These are phyloP conservation scores for Populus davidiana DNA, from an alignment of 345 rosid genomes.

Conservation along the genomic window DNA sequence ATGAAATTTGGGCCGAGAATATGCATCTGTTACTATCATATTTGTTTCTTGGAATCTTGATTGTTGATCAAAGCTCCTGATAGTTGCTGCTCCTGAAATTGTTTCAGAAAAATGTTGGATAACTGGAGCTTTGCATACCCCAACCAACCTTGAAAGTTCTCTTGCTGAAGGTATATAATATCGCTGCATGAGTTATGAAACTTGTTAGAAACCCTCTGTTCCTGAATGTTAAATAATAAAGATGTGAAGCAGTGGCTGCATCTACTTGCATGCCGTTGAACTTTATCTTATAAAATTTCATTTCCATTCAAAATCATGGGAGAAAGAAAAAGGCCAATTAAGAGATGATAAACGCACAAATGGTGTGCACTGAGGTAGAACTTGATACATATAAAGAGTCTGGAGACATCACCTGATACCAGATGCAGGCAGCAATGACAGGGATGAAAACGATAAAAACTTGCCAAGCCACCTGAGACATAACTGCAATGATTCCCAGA, in stretches of 20 bases:
- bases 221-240: background rate
- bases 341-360: too few species aligned
- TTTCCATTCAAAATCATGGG: too few species aligned
- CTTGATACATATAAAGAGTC: too few species aligned
- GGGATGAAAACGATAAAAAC: conserved; percentile 75
- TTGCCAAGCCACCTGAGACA: conserved; percentile 86
- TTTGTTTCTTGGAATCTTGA: conserved; percentile 51
- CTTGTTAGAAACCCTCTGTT: background rate
- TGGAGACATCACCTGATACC: conserved; percentile 64
- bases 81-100: conserved; percentile 60
- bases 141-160: conserved; percentile 64
- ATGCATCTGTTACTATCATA: conserved; percentile 51
- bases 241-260: too few species aligned
- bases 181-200: conserved; percentile 43
- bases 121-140: conserved; percentile 68
- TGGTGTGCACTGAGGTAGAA: too few species aligned
- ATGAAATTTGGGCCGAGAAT: conserved; percentile 56
- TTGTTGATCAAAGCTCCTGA: conserved; percentile 72
- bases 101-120: conserved; percentile 79
- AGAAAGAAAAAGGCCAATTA: too few species aligned
- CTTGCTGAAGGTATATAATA: conserved; percentile 68
- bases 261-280: too few species aligned
- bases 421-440: conserved; percentile 51
- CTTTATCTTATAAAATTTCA: too few species aligned
- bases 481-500: conserved; percentile 61